Evolutionary conservation across 805 yeast genomes (phyloP).

Genomic region (Ogataea allantospora): DNA sequence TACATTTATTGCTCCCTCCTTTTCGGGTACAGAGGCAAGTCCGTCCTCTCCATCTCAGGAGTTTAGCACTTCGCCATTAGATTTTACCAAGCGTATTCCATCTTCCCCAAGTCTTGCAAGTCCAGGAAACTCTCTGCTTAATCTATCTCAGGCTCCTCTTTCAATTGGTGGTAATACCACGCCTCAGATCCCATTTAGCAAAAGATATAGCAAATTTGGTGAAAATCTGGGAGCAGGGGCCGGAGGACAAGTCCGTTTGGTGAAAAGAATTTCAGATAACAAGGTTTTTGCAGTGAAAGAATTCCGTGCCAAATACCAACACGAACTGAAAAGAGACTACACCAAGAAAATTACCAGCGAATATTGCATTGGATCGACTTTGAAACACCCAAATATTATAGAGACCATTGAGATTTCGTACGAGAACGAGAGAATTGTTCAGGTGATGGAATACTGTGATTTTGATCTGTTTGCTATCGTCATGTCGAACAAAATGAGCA

Average conservation of each 20-base stretch:
- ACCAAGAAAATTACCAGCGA: constrained; percentile 92
- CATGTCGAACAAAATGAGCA: constrained; percentile 85
- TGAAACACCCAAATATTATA: constrained; percentile 85
- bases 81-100: constrained; percentile 14
- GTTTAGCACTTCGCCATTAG: constrained; percentile 23
- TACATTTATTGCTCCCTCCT: constrained; percentile 18
- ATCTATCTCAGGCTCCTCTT: constrained; percentile 15
- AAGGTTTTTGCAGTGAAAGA: constrained; percentile 90
- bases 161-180: constrained; percentile 40
- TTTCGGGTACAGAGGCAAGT: constrained; percentile 5
- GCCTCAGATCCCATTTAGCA: constrained; percentile 61
- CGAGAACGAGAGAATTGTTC: constrained; percentile 82
- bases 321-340: constrained; percentile 80
- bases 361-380: constrained; percentile 88
- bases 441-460: constrained; percentile 94
- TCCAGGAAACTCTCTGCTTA: constrained; percentile 10
- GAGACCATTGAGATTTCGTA: constrained; percentile 90
- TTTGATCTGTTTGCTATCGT: constrained; percentile 91
- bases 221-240: constrained; percentile 93
- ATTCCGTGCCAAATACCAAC: constrained; percentile 71
- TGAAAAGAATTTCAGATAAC: constrained; percentile 62
- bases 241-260: constrained; percentile 83
- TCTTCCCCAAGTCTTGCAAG: constrained; percentile 14
- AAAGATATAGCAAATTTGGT: constrained; percentile 77
- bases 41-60: constrained; percentile 14